phyloP scores from a whole-genome alignment of 2,329 filamentous ascomycete genomes.

The Sporothrix brunneoviolacea region DNA sequence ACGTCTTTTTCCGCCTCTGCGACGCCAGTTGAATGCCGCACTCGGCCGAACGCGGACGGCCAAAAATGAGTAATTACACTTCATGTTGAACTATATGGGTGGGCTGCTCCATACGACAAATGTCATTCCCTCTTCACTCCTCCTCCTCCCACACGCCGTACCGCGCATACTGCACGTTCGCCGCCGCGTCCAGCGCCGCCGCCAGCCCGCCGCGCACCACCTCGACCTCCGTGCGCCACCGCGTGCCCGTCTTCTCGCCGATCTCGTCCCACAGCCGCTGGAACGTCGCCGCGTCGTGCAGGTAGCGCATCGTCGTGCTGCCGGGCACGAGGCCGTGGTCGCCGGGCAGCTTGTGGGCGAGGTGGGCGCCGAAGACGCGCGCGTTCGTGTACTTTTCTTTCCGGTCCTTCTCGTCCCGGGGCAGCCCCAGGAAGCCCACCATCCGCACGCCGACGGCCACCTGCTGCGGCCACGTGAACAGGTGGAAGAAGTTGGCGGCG shows the following conservation, averaged over 20 bases:
- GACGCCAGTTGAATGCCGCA: not conserved
- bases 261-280: conserved; percentile 33
- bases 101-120: no score
- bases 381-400: no score
- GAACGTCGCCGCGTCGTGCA: conserved; percentile 35
- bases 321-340: conserved; percentile 17
- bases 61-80: no score
- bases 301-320: conserved; percentile 22
- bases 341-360: conserved; percentile 21
- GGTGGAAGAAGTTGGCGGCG: conserved; percentile 25
- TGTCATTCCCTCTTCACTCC: no score
- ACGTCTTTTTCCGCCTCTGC: no score
- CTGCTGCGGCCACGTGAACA: conserved; percentile 25
- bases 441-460: conserved; percentile 20
- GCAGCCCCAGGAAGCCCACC: conserved; percentile 20
- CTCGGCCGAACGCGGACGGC: conserved; percentile 5
- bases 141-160: no score
- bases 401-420: no score
- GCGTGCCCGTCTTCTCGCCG: conserved; percentile 24
- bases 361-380: conserved; percentile 23
- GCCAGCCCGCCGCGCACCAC: not conserved
- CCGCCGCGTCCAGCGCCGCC: no score
- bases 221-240: conserved; percentile 11
- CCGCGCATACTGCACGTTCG: no score
- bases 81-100: no score